phyloP scores from a whole-genome alignment of 768 basidiomycete genomes.

The Amanita inopinata region DNA sequence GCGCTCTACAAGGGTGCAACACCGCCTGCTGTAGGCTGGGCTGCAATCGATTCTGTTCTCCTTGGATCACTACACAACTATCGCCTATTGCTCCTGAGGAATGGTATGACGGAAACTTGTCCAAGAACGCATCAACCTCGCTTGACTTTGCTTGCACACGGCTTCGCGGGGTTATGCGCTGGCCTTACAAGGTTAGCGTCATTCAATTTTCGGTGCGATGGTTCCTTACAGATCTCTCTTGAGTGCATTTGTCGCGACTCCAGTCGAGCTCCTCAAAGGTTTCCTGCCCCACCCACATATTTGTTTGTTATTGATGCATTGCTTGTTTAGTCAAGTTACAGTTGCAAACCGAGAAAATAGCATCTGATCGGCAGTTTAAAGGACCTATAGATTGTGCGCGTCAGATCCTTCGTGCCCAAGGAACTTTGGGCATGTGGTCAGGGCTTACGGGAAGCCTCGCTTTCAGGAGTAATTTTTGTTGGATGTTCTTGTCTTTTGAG shows the following conservation, averaged over 20 bases:
- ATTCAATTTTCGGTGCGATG: constrained; percentile 6
- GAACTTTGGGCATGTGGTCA: constrained; percentile 60
- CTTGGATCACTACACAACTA: constrained; percentile 68
- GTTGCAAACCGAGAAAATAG: constrained; percentile 46
- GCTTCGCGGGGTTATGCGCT: constrained; percentile 56
- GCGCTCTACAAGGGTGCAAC: constrained; percentile 71
- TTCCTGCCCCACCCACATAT: constrained; percentile 6
- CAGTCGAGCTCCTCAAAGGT: constrained; percentile 51
- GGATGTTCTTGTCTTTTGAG: constrained; percentile 72
- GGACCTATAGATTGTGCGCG: constrained; percentile 58
- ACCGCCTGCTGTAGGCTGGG: constrained; percentile 66
- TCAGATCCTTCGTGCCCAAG: constrained; percentile 54
- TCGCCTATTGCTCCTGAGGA: constrained; percentile 45
- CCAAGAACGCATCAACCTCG: constrained; percentile 35
- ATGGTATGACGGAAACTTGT: constrained; percentile 42
- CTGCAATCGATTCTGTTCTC: constrained; percentile 60
- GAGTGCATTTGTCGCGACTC: constrained; percentile 64
- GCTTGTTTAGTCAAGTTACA: constrained; percentile 49
- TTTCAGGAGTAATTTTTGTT: constrained; percentile 68
- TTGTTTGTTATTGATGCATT: constrained; percentile 1
- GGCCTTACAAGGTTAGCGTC: constrained; percentile 55
- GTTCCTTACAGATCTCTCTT: constrained; percentile 9
- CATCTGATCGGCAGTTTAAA: constrained; percentile 46
- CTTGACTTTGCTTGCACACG: constrained; percentile 55
- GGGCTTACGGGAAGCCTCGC: constrained; percentile 66